Evolutionary conservation across 352 stramenopile species (phyloP).

Genomic region (Hyphochytrium catenoides): DNA sequence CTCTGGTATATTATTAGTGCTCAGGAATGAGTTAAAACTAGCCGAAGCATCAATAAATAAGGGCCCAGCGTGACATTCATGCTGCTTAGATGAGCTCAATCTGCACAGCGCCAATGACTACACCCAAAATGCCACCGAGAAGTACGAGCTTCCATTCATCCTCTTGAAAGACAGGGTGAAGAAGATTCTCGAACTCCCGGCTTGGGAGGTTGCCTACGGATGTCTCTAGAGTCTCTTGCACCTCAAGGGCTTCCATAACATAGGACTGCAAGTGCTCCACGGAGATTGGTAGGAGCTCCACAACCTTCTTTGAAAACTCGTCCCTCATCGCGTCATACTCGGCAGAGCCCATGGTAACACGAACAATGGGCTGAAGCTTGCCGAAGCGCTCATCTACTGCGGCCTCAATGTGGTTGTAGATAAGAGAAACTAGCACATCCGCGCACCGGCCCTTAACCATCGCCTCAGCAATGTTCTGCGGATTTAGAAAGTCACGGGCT

Average conservation of each 20-base stretch:
- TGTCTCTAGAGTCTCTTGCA: constrained; percentile 68
- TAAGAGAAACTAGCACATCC: constrained; percentile 52
- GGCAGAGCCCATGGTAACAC: constrained; percentile 46
- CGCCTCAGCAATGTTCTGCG: constrained; percentile 61
- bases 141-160: constrained; percentile 95
- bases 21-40: no score
- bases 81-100: constrained; percentile 63
- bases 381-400: constrained; percentile 45
- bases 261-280: constrained; percentile 77
- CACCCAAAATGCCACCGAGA: constrained; percentile 76
- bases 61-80: no score
- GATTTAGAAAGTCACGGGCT: constrained; percentile 49
- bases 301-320: constrained; percentile 61
- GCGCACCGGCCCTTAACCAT: constrained; percentile 65
- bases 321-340: constrained; percentile 61
- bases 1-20: no score
- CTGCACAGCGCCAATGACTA: constrained; percentile 71
- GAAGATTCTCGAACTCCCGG: constrained; percentile 77
- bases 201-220: constrained; percentile 70
- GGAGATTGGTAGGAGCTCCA: constrained; percentile 53
- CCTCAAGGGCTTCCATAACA: constrained; percentile 65
- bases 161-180: constrained; percentile 95
- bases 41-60: no score
- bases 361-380: constrained; percentile 53
- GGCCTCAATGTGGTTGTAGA: constrained; percentile 60